Evolutionary conservation across 495 filamentous ascomycete genomes (phyloP), one percentile per base, ranked within the genome.

Genomic region (Aspergillus avenaceus): DNA sequence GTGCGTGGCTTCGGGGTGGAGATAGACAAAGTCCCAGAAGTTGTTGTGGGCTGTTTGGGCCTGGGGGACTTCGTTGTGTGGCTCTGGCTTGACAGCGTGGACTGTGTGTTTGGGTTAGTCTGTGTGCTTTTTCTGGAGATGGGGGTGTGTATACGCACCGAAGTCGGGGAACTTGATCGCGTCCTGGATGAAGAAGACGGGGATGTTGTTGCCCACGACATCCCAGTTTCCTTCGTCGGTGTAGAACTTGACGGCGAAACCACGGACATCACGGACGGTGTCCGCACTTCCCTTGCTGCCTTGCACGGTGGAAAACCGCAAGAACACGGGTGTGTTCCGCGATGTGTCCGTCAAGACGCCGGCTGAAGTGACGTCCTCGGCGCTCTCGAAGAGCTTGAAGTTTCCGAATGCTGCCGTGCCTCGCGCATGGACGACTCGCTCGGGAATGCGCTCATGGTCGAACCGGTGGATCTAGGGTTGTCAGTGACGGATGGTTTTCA

Each of bases 401-500:
- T 79, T 89, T 11, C 91, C 91, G 57, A 93, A 95, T 14, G 91
- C 90, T 29, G 83, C 91, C 12, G 80, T 72, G 18, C 90, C 91
- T 26, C 90, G 86, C 23, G 91, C 91, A 61, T 96, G 91, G 5
- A 96, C 89, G 12, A 95, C 90, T 44, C 91, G 77, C 67, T 95
- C 90, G 3, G 90, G 90, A 45, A 93, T 92, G 45, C 90, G 80
- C 65, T 95, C 89, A 55, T 93, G 88, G 58, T 93, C 88, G 60
- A 95, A 92, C 49, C 83, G 79, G 61, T 83, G 80, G 38, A 90
- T 88, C 87, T 90, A 38, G 12, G 26, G 5, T 22, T n/a, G 11
- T 12, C 6, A 13, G 47, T 47, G 53, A 40, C 16, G 29, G 11
- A 19, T 12, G 14, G n/a, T 11, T 9, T 29, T 6, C 11, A 4